Evolutionary conservation across 495 filamentous ascomycete genomes (phyloP), one percentile per base, ranked within the genome.

Genomic region (Neurospora sp.): DNA sequence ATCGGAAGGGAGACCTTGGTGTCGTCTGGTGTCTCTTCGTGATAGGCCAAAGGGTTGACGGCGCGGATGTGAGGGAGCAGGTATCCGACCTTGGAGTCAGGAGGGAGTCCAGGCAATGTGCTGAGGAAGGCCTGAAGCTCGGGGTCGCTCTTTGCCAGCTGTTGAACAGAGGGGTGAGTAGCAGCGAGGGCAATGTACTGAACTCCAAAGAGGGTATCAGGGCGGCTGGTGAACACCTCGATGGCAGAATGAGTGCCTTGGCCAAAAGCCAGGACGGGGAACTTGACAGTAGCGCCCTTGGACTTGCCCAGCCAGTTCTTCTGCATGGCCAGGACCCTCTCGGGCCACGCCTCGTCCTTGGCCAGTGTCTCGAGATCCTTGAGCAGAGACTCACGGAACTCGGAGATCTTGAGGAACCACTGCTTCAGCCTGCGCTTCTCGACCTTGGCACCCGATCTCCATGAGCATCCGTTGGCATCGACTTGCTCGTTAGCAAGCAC

Each of bases 401-500:
- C 86, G 2, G 92, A 94, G 74, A 96, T 96, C 39, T 89, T 89
- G 70, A 97, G 89, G 77, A 97, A 97, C 94, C 94, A 97, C 77
- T 97, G 94, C 79, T 93, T 92, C 27, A 97, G 83, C 71, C 88
- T 88, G 70, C 88, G 82, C 81, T 94, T 91, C 79, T 95, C 92
- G 39, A 97, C 93, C 76, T 92, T 90, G 8, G 92, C 94, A 4
- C 94, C 94, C 10, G 93, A 96, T 70, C 94, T 86, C 94, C 94
- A 97, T 8, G 93, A 96, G 76, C 84, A 89, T 2, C 94, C 94
- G 77, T 92, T 90, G 8, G 90, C 84, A 78, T 94, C 93, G 11
- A 97, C 94, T 80, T 97, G 94, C 77, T 97, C 94, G 79, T 97
- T 97, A 1, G 94, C 94, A 66, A 97, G 82, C 37, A 97, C 94